Conservation (phyloP, 306 rosid species). For the Echinosophora koreensis region DNA sequence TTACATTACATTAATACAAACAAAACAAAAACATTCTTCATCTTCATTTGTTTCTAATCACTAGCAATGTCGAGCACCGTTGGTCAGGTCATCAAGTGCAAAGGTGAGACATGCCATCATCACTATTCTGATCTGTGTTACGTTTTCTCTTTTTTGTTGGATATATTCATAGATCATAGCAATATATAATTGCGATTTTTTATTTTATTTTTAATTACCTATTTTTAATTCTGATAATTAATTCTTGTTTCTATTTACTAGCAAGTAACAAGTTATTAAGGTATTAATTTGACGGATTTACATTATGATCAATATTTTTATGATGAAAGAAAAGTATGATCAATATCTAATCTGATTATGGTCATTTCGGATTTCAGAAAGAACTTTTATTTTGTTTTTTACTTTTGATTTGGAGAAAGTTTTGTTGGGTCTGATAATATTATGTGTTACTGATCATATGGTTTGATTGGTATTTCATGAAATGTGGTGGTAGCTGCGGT, state of each 20-base stretch:
- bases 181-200: no score
- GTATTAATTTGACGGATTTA: not conserved
- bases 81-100: constrained; percentile 79
- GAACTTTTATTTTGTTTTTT: not conserved
- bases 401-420: not conserved
- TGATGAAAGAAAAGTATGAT: not conserved
- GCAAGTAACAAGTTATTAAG: no score
- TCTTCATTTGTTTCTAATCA: not conserved
- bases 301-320: no score
- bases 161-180: no score
- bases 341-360: not conserved
- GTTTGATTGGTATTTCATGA: not conserved
- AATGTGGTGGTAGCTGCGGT: constrained; percentile 57
- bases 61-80: constrained; percentile 59
- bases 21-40: no score
- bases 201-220: not conserved
- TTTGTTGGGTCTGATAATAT: not conserved
- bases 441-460: not conserved
- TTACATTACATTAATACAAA: no score
- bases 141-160: not conserved
- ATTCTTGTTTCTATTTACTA: not conserved
- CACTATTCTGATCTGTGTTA: not conserved
- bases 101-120: constrained; percentile 46
- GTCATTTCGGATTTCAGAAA: not conserved
- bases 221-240: no score